Conservation (phyloP, 345 rosid genomes). For the Corchorus capsularis region DNA sequence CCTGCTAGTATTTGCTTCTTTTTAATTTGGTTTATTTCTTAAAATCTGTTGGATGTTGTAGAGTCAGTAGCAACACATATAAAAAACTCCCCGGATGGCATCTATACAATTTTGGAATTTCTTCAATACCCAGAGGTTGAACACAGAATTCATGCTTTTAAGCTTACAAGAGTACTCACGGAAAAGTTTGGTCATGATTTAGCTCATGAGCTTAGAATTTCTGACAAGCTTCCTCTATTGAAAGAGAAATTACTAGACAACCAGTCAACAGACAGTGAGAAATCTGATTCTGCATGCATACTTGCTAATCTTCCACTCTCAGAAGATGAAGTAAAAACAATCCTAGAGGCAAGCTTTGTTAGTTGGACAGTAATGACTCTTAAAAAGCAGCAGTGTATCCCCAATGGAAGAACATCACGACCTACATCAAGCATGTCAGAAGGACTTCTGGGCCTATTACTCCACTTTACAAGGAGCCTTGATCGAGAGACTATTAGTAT, state of each 20-base stretch:
- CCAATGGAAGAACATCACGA: slow-evolving; percentile 29
- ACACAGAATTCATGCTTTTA: slow-evolving; percentile 37
- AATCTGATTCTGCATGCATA: slow-evolving; percentile 44
- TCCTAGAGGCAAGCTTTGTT: slow-evolving; percentile 37
- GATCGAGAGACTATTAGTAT: slow-evolving; percentile 24
- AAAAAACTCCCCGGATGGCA: slow-evolving; percentile 34
- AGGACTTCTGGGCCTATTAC: slow-evolving; percentile 46
- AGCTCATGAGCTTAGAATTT: slow-evolving; percentile 28
- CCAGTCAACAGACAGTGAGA: slow-evolving; percentile 39
- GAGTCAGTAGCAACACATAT: slow-evolving; percentile 38
- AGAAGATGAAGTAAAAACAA: slow-evolving; percentile 33
- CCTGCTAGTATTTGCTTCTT: neutral
- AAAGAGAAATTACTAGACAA: slow-evolving; percentile 38
- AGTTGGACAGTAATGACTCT: slow-evolving; percentile 35
- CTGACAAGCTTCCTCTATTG: slow-evolving; percentile 32
- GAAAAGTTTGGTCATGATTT: slow-evolving; percentile 38
- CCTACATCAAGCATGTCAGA: slow-evolving; percentile 38
- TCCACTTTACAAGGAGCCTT: slow-evolving; percentile 36
- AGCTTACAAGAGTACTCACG: slow-evolving; percentile 38
- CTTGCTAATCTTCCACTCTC: slow-evolving; percentile 43
- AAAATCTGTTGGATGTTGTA: slow-evolving; percentile 26
- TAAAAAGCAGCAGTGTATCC: slow-evolving; percentile 18
- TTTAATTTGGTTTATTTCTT: neutral
- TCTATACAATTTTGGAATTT: slow-evolving; percentile 30
- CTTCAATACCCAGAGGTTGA: slow-evolving; percentile 39